Evolutionary conservation across 2,329 filamentous ascomycete genomes (phyloP).

Genomic region (Pestalotiopsis sp.): DNA sequence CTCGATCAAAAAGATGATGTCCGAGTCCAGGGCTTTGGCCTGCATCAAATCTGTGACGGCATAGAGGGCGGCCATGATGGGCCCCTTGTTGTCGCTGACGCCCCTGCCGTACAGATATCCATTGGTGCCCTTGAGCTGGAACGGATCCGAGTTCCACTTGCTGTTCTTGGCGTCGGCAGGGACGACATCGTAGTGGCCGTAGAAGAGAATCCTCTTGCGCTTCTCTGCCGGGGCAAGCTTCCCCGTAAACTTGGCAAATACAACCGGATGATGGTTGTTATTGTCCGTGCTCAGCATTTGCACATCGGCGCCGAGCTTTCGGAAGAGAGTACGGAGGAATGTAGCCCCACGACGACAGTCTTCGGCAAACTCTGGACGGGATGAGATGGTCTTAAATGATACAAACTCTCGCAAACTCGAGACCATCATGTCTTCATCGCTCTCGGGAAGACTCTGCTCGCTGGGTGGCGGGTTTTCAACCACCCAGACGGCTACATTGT

Average conservation of each 20-base stretch:
- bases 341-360: constrained; percentile 93
- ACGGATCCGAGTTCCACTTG: constrained; percentile 88
- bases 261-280: constrained; percentile 80
- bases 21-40: constrained; percentile 80
- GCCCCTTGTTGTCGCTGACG: constrained; percentile 97
- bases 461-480: constrained; percentile 52
- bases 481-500: constrained; percentile 87
- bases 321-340: constrained; percentile 87
- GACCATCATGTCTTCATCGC: constrained; percentile 59
- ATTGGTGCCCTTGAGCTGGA: constrained; percentile 84
- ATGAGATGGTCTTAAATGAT: constrained; percentile 89
- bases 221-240: constrained; percentile 67
- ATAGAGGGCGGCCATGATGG: constrained; percentile 90
- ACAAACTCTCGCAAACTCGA: constrained; percentile 84
- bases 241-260: constrained; percentile 84
- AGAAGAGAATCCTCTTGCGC: constrained; percentile 90
- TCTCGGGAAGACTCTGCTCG: constrained; percentile 37
- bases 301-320: constrained; percentile 85
- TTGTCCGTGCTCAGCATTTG: constrained; percentile 86
- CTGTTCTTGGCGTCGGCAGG: constrained; percentile 80
- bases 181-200: constrained; percentile 98
- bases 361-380: constrained; percentile 80
- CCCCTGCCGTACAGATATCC: constrained; percentile 94
- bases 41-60: constrained; percentile 88
- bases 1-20: constrained; percentile 93